Percentiles rank a stretch among this genome's conserved stretches.
phyloP scores from a whole-genome alignment of 495 filamentous ascomycete species.

The Jackrogersella multiformis region DNA sequence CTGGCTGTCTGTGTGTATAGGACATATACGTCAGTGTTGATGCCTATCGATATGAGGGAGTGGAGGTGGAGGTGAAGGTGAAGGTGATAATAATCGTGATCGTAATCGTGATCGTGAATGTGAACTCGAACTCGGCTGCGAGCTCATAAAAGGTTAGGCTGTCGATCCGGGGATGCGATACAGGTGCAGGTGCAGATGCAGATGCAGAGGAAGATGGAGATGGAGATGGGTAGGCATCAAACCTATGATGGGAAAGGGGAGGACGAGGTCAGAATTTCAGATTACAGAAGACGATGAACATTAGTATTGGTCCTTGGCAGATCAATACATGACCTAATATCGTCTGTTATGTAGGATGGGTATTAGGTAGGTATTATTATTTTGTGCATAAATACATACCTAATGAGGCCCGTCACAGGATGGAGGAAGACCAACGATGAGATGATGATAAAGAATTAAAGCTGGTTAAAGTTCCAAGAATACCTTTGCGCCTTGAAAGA shows the following conservation, averaged over 20 bases:
- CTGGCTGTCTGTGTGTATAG: background rate
- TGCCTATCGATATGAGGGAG: slow-evolving; percentile 19
- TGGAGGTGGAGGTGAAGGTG: too few relatives aligned
- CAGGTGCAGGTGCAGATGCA: slow-evolving; percentile 11
- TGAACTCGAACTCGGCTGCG: slow-evolving; percentile 12
- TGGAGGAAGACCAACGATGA: background rate
- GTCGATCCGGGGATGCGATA: slow-evolving; percentile 31
- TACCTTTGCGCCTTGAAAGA: slow-evolving; percentile 20
- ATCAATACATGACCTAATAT: slow-evolving; percentile 27
- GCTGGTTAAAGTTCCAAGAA: slow-evolving; percentile 11
- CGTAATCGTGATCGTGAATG: too few relatives aligned
- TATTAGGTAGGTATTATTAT: slow-evolving; percentile 17
- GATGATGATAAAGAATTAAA: slow-evolving; percentile 9
- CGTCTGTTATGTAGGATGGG: too few relatives aligned
- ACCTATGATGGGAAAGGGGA: slow-evolving; percentile 21
- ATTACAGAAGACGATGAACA: slow-evolving; percentile 8
- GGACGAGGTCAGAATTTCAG: slow-evolving; percentile 23
- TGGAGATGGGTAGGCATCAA: slow-evolving; percentile 15
- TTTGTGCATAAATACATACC: slow-evolving; percentile 35
- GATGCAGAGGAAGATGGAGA: background rate
- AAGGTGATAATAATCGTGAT: too few relatives aligned
- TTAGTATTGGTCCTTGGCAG: background rate
- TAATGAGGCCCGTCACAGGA: slow-evolving; percentile 6
- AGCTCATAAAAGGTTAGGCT: slow-evolving; percentile 26
- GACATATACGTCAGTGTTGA: slow-evolving; percentile 6